Percentiles rank a stretch among this genome's conserved stretches.
These are phyloP conservation scores for Entelexis paramagnoliae DNA, from an alignment of 1,139 yeast species.

Conservation along the genomic window DNA sequence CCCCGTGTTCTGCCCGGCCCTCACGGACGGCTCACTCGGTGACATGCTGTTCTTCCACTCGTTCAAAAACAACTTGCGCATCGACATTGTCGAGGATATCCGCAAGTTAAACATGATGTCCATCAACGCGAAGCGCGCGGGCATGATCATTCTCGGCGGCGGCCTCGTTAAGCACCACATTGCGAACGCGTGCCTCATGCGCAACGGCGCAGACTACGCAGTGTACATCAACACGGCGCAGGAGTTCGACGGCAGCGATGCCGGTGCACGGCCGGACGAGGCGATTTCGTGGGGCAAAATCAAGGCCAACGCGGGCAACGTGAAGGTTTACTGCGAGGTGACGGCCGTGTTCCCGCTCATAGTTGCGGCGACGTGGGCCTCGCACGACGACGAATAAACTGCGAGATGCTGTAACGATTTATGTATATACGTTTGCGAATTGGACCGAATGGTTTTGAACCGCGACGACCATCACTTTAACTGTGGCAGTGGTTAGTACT, in stretches of 20 bases:
- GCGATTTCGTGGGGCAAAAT: conserved; percentile 99
- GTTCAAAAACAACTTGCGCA: conserved; percentile 74
- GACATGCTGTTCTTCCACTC: conserved; percentile 98
- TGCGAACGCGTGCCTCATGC: conserved; percentile 95
- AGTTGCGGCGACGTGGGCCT: conserved; percentile 94
- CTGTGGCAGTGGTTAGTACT: too few relatives aligned
- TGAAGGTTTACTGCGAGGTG: conserved; percentile 94
- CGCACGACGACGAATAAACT: neutral
- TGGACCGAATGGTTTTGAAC: too few relatives aligned
- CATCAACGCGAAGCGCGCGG: conserved; percentile 91
- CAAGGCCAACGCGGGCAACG: conserved; percentile 82
- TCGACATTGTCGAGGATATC: conserved; percentile 90
- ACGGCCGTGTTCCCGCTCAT: conserved; percentile 89
- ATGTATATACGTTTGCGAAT: neutral
- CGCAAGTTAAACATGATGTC: conserved; percentile 84
- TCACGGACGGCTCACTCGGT: conserved; percentile 96
- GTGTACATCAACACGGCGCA: conserved; percentile 96
- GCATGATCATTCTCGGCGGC: conserved; percentile 94
- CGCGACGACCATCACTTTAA: too few relatives aligned
- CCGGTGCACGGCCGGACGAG: conserved; percentile 99
- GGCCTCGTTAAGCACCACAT: conserved; percentile 95
- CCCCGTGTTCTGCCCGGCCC: conserved; percentile 93
- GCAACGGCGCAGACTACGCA: conserved; percentile 98
- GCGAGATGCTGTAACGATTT: neutral
- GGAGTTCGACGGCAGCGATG: conserved; percentile 97